These are phyloP conservation scores for Oxyria digyna DNA, from an alignment of 148 eudicot genomes.

Conservation along the genomic window DNA sequence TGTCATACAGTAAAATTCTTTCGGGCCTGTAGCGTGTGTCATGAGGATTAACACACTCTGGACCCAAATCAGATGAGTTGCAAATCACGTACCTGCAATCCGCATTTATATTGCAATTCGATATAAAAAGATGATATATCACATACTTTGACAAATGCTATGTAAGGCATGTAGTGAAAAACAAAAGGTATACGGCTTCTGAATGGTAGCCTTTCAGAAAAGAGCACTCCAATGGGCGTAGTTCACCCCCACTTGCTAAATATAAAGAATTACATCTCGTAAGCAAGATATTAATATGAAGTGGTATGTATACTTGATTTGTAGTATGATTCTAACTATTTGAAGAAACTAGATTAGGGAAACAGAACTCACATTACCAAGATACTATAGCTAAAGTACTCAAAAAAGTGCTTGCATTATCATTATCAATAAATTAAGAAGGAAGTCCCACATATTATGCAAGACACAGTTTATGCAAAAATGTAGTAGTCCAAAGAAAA, in stretches of 20 bases:
- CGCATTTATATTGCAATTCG: conserved; percentile 7
- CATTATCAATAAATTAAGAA: not conserved
- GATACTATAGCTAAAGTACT: not conserved
- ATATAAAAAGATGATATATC: not conserved
- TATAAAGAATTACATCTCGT: not conserved
- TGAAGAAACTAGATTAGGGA: not conserved
- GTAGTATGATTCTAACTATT: not conserved
- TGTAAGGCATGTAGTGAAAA: not conserved
- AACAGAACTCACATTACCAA: not conserved
- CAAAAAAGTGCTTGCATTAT: not conserved
- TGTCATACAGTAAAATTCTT: conserved; percentile 82
- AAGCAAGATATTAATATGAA: not conserved
- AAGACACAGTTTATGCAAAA: not conserved
- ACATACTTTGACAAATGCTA: not conserved
- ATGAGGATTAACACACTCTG: conserved; percentile 89
- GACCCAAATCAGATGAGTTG: conserved; percentile 75
- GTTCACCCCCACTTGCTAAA: not conserved
- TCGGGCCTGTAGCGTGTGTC: conserved; percentile 73
- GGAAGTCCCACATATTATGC: not conserved
- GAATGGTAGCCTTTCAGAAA: no score
- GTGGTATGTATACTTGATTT: not conserved
- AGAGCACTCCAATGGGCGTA: not conserved
- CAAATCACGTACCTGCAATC: conserved; percentile 63
- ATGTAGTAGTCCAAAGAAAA: not conserved
- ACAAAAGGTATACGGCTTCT: not conserved